These are phyloP conservation scores for Solanum chacoense DNA, from an alignment of 305 asterid species.

Conservation along the genomic window DNA sequence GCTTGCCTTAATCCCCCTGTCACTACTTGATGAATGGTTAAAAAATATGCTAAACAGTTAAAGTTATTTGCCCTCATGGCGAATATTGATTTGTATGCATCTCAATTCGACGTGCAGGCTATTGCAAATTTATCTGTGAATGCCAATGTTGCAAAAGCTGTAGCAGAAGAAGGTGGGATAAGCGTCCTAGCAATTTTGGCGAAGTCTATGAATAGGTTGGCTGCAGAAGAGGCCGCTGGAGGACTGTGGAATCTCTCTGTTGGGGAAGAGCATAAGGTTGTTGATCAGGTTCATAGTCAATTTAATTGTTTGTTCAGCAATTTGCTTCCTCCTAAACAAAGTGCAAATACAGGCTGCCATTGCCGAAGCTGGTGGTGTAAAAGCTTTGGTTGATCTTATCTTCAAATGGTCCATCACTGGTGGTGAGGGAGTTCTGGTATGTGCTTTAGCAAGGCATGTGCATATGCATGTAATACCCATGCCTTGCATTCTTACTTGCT, in stretches of 20 bases:
- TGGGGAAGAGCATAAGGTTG: slow-evolving; percentile 95
- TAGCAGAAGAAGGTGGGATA: slow-evolving; percentile 94
- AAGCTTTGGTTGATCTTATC: slow-evolving; percentile 84
- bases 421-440: slow-evolving; percentile 88
- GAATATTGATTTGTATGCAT: background rate
- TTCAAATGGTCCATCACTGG: slow-evolving; percentile 66
- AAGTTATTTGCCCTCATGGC: background rate
- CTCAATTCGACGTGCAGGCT: slow-evolving; percentile 38
- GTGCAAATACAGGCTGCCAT: slow-evolving; percentile 52
- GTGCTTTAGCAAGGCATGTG: slow-evolving; percentile 10
- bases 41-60: background rate
- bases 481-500: background rate
- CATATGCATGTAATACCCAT: background rate
- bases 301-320: background rate
- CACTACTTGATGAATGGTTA: background rate
- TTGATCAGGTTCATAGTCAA: background rate
- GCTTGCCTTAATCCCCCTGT: background rate
- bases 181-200: slow-evolving; percentile 56
- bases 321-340: slow-evolving; percentile 8
- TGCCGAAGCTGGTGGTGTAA: slow-evolving; percentile 84
- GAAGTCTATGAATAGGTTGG: slow-evolving; percentile 68
- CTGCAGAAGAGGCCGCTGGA: slow-evolving; percentile 97
- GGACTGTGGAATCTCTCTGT: slow-evolving; percentile 97
- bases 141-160: slow-evolving; percentile 83
- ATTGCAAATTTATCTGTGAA: slow-evolving; percentile 89